phyloP scores from a whole-genome alignment of 202 grass and related monocot species.

The Schoenoplectus triqueter region DNA sequence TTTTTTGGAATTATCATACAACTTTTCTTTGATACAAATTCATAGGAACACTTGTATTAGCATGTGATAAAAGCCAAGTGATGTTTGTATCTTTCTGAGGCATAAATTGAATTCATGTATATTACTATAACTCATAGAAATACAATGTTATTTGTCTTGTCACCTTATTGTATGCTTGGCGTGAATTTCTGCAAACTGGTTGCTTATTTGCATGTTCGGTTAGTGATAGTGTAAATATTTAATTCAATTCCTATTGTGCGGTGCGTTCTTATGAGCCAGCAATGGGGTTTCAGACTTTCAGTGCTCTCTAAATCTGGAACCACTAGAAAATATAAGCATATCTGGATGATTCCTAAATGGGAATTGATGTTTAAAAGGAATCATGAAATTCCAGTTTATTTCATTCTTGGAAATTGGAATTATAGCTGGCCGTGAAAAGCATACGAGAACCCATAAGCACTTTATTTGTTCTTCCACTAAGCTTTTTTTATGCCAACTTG shows the following conservation, averaged over 20 bases:
- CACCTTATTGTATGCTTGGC: too few relatives aligned
- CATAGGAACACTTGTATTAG: not conserved
- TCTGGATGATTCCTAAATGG: conserved; percentile 35
- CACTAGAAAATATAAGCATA: conserved; percentile 16
- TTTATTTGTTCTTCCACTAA: conserved; percentile 25
- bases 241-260: not conserved
- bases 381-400: conserved; percentile 17
- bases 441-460: conserved; percentile 23
- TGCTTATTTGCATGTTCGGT: not conserved
- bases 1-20: not conserved
- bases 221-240: not conserved
- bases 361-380: conserved; percentile 14
- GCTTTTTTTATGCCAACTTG: conserved; percentile 31
- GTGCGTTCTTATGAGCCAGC: not conserved
- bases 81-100: not conserved
- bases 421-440: conserved; percentile 30
- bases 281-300: not conserved
- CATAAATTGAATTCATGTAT: not conserved
- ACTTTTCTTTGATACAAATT: not conserved
- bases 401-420: conserved; percentile 26
- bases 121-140: too few relatives aligned
- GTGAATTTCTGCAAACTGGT: too few relatives aligned
- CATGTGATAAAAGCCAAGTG: not conserved
- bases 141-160: too few relatives aligned
- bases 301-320: conserved; percentile 10